These are phyloP conservation scores for Trametes sanguinea DNA, from an alignment of 768 basidiomycete species.

Conservation along the genomic window DNA sequence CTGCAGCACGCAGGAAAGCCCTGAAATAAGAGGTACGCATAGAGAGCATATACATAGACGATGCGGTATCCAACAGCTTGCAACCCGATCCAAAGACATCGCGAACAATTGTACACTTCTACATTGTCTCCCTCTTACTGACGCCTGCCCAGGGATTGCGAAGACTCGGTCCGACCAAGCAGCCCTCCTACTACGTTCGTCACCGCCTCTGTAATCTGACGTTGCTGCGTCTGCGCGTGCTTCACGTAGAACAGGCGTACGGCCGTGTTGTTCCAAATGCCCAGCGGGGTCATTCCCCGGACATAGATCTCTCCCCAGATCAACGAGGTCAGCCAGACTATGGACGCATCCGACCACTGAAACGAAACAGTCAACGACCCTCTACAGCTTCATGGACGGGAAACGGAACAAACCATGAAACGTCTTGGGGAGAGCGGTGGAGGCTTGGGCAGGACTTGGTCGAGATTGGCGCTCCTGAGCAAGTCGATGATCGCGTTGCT, in stretches of 20 bases:
- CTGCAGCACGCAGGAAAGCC: too few species aligned
- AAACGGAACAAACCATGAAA: slow-evolving; percentile 62
- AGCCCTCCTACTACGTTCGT: slow-evolving; percentile 82
- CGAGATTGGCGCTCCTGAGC: slow-evolving; percentile 66
- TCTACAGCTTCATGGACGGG: neutral
- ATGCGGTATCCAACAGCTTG: neutral
- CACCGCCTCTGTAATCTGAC: slow-evolving; percentile 77
- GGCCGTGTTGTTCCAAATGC: slow-evolving; percentile 88
- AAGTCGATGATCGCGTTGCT: slow-evolving; percentile 74
- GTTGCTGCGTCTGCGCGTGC: slow-evolving; percentile 68
- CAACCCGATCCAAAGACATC: neutral
- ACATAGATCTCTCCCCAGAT: slow-evolving; percentile 98
- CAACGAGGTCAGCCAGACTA: slow-evolving; percentile 89
- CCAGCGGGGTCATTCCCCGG: slow-evolving; percentile 81
- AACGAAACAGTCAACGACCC: slow-evolving; percentile 2
- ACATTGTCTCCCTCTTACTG: slow-evolving; percentile 7
- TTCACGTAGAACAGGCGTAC: slow-evolving; percentile 92
- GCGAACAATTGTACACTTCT: too few species aligned
- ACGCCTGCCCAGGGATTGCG: slow-evolving; percentile 31
- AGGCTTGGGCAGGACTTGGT: slow-evolving; percentile 71
- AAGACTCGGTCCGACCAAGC: slow-evolving; percentile 47
- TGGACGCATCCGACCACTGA: slow-evolving; percentile 91
- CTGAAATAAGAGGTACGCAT: too few species aligned
- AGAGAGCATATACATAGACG: neutral
- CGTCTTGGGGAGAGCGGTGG: slow-evolving; percentile 66